Conservation (phyloP, 176 grass and related monocot species). For the Carex scoparia region DNA sequence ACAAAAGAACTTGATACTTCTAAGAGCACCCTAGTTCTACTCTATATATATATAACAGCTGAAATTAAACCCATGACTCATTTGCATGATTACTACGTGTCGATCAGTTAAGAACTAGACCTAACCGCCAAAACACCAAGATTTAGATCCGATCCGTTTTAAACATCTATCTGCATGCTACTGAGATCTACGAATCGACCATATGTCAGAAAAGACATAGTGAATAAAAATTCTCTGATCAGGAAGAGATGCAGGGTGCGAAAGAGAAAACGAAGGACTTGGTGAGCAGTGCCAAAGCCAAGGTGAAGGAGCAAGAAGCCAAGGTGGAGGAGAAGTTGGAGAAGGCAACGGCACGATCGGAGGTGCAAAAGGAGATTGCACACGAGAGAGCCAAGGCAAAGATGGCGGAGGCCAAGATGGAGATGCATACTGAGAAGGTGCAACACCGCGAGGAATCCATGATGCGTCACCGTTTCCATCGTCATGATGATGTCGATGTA, state of each 20-base stretch:
- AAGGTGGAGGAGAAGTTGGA: conserved; percentile 45
- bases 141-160: not conserved
- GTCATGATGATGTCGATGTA: not conserved
- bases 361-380: conserved; percentile 35
- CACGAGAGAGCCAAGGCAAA: conserved; percentile 58
- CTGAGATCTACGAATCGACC: not conserved
- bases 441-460: conserved; percentile 35
- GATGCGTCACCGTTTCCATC: not conserved
- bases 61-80: not conserved
- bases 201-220: not conserved
- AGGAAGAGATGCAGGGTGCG: conserved; percentile 28
- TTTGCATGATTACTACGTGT: conserved; percentile 9
- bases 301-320: conserved; percentile 36
- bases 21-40: too few species aligned
- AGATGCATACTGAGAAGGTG: conserved; percentile 43
- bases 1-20: too few species aligned
- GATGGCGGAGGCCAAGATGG: conserved; percentile 52
- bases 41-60: too few species aligned
- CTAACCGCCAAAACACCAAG: not conserved
- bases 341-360: conserved; percentile 31
- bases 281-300: conserved; percentile 39
- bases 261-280: conserved; percentile 54
- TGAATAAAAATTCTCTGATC: not conserved
- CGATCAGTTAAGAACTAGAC: not conserved
- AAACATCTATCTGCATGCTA: not conserved